phyloP scores from a whole-genome alignment of 2,329 filamentous ascomycete genomes.

The Colletotrichum lini region DNA sequence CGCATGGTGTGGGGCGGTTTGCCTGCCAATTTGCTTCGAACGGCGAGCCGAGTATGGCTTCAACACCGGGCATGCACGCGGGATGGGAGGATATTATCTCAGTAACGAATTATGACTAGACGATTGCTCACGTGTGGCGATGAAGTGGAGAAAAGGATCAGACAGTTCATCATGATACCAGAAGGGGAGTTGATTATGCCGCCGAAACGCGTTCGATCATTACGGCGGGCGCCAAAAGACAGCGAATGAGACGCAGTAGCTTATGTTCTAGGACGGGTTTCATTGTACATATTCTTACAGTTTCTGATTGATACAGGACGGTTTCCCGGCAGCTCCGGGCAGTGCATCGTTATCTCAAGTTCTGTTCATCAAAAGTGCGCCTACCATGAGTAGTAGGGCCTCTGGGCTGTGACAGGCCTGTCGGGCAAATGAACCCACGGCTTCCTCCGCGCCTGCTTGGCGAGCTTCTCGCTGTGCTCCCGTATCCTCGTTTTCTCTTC shows the following conservation, averaged over 20 bases:
- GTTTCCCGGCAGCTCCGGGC: conserved; percentile 1
- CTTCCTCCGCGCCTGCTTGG: conserved; percentile 80
- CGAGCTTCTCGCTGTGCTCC: conserved; percentile 81
- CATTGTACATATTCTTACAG: conserved; percentile 42
- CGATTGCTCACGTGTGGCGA: conserved; percentile 17
- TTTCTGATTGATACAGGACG: conserved; percentile 23
- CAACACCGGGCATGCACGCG: neutral
- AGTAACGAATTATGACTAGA: conserved; percentile 35
- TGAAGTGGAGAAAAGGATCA: neutral
- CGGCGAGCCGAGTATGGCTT: neutral
- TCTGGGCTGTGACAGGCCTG: conserved; percentile 84
- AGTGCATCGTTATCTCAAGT: neutral
- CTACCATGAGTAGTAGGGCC: conserved; percentile 94
- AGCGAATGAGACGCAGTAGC: conserved; percentile 21
- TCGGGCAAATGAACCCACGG: conserved; percentile 93
- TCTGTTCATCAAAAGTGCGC: conserved; percentile 6
- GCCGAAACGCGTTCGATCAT: conserved; percentile 1
- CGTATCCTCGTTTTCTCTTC: conserved; percentile 93
- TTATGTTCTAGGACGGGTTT: conserved; percentile 23
- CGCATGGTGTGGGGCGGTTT: neutral
- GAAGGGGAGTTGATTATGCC: neutral
- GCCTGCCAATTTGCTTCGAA: no score
- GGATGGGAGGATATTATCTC: neutral
- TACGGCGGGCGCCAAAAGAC: neutral
- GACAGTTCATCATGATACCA: conserved; percentile 17